phyloP scores from a whole-genome alignment of 352 stramenopile species.

The Globisporangium mamillatum region DNA sequence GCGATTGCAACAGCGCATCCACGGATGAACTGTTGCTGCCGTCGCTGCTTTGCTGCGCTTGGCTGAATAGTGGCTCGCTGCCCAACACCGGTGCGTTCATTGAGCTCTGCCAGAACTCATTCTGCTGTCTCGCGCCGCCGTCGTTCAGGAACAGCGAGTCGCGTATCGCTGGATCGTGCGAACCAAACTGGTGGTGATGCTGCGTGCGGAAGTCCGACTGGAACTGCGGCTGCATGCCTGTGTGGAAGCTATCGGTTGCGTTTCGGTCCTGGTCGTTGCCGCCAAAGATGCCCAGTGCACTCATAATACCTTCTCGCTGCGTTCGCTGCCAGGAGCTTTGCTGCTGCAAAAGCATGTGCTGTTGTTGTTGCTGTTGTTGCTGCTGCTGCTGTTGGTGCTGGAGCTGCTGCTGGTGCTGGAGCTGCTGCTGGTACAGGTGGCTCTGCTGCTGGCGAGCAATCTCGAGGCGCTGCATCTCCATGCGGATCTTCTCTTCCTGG shows the following conservation, averaged over 20 bases:
- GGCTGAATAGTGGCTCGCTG: constrained; percentile 3
- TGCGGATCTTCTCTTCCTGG: constrained; percentile 75
- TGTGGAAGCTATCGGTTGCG: constrained; percentile 30
- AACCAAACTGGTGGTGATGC: constrained; percentile 36
- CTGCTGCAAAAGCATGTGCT: constrained; percentile 70
- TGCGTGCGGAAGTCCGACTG: constrained; percentile 48
- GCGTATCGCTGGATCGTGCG: constrained; percentile 22
- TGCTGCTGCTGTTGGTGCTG: constrained; percentile 49
- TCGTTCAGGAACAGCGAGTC: constrained; percentile 33
- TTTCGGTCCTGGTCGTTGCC: constrained; percentile 22
- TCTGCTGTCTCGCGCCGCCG: constrained; percentile 14
- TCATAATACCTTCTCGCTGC: constrained; percentile 81
- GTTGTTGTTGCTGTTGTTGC: constrained; percentile 60
- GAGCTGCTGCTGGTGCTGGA: constrained; percentile 42
- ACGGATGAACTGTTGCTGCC: background rate
- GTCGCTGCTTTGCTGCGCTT: constrained; percentile 6
- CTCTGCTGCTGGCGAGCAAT: constrained; percentile 66
- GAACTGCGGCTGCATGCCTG: constrained; percentile 45
- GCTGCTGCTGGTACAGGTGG: constrained; percentile 54
- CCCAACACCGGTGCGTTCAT: constrained; percentile 2
- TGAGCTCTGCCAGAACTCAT: constrained; percentile 19
- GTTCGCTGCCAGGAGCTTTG: constrained; percentile 75
- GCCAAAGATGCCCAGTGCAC: constrained; percentile 65
- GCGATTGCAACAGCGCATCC: background rate
- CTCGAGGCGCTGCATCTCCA: constrained; percentile 82